Conservation (phyloP, 768 basidiomycete genomes). For the Dacryopinax spathularia region DNA sequence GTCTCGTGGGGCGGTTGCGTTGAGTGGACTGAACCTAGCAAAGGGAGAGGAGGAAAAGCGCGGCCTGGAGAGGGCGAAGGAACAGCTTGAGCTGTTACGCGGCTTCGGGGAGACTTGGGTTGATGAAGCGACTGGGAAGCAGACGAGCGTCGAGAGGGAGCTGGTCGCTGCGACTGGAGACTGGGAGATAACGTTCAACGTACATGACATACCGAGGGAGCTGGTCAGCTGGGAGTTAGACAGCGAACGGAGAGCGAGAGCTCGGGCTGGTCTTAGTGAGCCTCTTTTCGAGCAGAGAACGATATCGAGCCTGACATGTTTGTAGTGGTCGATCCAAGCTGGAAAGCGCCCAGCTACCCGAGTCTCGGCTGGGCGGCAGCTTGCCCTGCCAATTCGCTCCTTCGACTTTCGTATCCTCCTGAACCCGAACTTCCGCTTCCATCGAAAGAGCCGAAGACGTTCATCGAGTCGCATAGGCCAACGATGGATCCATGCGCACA, state of each 20-base stretch:
- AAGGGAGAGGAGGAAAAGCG: background rate
- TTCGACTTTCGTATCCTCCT: background rate
- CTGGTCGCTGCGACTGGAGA: background rate
- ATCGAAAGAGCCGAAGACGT: constrained; percentile 16
- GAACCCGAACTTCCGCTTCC: background rate
- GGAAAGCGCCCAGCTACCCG: background rate
- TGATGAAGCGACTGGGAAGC: background rate
- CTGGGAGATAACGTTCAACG: background rate
- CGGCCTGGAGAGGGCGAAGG: background rate
- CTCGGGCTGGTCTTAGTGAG: background rate
- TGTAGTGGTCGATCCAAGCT: background rate
- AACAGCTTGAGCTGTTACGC: background rate
- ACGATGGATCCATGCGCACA: constrained; percentile 42
- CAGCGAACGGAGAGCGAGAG: background rate
- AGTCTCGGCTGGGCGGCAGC: constrained; percentile 23
- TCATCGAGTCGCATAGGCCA: constrained; percentile 35
- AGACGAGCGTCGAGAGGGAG: background rate
- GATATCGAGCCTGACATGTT: background rate
- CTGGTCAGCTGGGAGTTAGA: background rate
- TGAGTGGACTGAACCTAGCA: background rate
- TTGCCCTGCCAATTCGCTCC: constrained; percentile 14
- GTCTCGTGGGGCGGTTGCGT: background rate
- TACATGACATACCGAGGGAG: background rate
- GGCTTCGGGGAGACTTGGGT: background rate
- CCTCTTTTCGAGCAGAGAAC: background rate